Percentiles rank a stretch among this genome's conserved stretches.
Evolutionary conservation across 768 basidiomycete species (phyloP).

Genomic region (Tricholoma terreum): DNA sequence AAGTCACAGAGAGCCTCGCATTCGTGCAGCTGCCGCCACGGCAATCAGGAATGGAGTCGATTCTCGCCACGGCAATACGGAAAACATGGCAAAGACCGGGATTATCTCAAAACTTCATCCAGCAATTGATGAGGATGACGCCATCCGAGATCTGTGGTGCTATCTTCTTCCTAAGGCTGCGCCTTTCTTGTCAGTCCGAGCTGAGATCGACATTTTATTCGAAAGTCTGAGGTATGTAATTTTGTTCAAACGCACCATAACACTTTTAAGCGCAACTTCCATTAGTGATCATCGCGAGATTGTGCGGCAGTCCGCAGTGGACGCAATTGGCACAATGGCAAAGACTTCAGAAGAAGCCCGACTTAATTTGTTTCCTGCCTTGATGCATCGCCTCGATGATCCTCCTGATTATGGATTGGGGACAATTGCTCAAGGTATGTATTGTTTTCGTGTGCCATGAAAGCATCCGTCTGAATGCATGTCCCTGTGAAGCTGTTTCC

Average conservation of each 20-base stretch:
- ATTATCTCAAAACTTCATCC: slow-evolving; percentile 12
- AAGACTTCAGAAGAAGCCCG: slow-evolving; percentile 16
- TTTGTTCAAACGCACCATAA: background rate
- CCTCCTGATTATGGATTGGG: slow-evolving; percentile 7
- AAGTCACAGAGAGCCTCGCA: slow-evolving; percentile 11
- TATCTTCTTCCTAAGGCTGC: slow-evolving; percentile 15
- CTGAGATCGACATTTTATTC: slow-evolving; percentile 15
- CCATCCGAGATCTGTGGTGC: slow-evolving; percentile 16
- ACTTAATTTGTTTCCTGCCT: slow-evolving; percentile 11
- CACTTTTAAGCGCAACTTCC: background rate
- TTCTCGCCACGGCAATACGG: slow-evolving; percentile 16
- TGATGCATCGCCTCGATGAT: slow-evolving; percentile 12
- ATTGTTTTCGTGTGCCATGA: background rate
- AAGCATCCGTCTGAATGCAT: background rate
- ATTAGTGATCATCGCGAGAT: slow-evolving; percentile 4
- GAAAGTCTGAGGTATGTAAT: slow-evolving; percentile 9
- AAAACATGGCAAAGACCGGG: slow-evolving; percentile 12
- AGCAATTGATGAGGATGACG: slow-evolving; percentile 8
- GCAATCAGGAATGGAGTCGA: slow-evolving; percentile 16
- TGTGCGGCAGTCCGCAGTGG: slow-evolving; percentile 13
- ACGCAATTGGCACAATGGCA: slow-evolving; percentile 13
- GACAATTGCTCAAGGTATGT: slow-evolving; percentile 13
- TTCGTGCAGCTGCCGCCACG: slow-evolving; percentile 12
- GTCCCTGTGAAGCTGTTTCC: slow-evolving; percentile 12
- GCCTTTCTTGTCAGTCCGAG: slow-evolving; percentile 13